Evolutionary conservation across 2,329 filamentous ascomycete species (phyloP).

Genomic region (Aspergillus latus): DNA sequence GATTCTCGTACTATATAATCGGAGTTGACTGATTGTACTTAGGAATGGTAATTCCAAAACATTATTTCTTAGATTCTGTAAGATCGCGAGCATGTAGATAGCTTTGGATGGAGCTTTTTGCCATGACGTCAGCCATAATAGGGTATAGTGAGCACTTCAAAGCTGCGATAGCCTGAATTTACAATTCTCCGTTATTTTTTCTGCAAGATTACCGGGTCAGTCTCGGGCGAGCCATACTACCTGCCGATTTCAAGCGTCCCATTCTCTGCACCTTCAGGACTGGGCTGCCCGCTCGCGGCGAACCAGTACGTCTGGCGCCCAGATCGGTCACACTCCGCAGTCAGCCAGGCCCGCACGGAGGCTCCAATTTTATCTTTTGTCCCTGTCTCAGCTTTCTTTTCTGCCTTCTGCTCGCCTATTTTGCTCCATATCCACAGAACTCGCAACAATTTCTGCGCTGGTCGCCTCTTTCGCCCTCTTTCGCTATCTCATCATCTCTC

Average conservation of each 20-base stretch:
- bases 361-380: conserved; percentile 15
- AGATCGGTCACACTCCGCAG: conserved; percentile 15
- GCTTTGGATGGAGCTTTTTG: not conserved
- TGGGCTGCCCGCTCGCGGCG: not conserved
- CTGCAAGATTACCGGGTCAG: not conserved
- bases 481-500: not conserved
- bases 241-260: not conserved
- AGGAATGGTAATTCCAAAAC: too few relatives aligned
- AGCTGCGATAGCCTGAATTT: not conserved
- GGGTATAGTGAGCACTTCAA: not conserved
- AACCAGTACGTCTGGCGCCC: conserved; percentile 1
- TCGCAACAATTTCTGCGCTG: not conserved
- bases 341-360: conserved; percentile 8
- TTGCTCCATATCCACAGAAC: not conserved
- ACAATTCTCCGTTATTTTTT: too few relatives aligned
- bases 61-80: too few relatives aligned
- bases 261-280: not conserved
- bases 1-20: not conserved
- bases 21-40: not conserved
- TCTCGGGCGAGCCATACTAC: not conserved
- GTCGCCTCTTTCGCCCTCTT: not conserved
- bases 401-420: conserved; percentile 8
- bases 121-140: conserved; percentile 14
- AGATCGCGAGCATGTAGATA: too few relatives aligned
- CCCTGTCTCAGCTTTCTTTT: conserved; percentile 11